A percentile compares a stretch with the other conserved stretches of the same genome.
phyloP scores from a whole-genome alignment of 371 early-diverging fungal genomes.

The Basidiobolus meristosporus region DNA sequence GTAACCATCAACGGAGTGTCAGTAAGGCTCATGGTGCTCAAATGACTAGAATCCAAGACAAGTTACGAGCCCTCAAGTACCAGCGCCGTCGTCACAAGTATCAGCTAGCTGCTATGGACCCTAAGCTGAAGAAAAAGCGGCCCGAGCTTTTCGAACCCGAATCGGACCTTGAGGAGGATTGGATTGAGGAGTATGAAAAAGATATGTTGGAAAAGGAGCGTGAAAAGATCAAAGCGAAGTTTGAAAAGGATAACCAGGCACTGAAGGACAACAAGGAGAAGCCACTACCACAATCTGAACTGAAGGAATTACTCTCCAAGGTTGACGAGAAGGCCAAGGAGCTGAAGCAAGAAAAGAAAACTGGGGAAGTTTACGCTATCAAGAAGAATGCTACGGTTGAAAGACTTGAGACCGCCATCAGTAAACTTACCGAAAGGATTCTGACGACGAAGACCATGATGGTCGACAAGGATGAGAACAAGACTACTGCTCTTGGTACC shows the following conservation, averaged over 20 bases:
- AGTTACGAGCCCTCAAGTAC: conserved; percentile 60
- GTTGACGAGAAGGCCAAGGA: conserved; percentile 25
- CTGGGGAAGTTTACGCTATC: conserved; percentile 13
- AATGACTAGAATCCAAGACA: conserved; percentile 65
- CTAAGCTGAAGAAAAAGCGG: conserved; percentile 49
- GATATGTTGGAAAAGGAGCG: conserved; percentile 32
- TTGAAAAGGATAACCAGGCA: conserved; percentile 54
- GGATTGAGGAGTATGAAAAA: conserved; percentile 38
- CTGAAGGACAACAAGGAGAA: conserved; percentile 29
- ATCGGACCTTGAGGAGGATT: conserved; percentile 64
- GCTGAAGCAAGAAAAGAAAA: conserved; percentile 23
- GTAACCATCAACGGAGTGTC: conserved; percentile 91
- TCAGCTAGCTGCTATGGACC: conserved; percentile 43
- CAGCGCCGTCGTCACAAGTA: conserved; percentile 48
- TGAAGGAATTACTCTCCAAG: conserved; percentile 32
- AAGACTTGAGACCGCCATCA: conserved; percentile 32
- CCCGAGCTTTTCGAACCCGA: conserved; percentile 43
- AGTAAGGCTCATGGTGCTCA: conserved; percentile 57
- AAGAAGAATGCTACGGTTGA: conserved; percentile 25
- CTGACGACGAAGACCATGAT: conserved; percentile 34
- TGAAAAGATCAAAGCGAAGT: conserved; percentile 29
- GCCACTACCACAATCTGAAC: conserved; percentile 20
- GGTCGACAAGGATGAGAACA: conserved; percentile 88
- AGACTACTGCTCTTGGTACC: conserved; percentile 90
- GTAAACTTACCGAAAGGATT: conserved; percentile 46